These are phyloP conservation scores for Chenopodium suecicum DNA, from an alignment of 148 eudicot species.

Conservation along the genomic window DNA sequence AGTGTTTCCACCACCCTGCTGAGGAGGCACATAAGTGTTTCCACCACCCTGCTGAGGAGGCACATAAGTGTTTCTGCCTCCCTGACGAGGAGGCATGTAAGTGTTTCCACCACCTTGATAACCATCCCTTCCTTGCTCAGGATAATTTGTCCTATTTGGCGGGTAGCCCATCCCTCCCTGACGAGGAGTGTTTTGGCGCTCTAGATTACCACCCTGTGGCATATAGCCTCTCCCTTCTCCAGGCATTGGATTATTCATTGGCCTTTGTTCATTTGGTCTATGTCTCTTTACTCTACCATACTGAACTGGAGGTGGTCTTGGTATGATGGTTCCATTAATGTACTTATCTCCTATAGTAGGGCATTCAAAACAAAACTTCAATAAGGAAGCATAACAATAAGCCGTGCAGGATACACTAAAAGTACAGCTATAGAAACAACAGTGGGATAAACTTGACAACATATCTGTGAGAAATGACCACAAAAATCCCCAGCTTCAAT, in stretches of 20 bases:
- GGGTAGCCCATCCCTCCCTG: constrained; percentile 34
- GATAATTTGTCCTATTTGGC: constrained; percentile 24
- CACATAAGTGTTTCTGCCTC: background rate
- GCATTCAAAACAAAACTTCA: background rate
- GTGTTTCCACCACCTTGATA: constrained; percentile 29
- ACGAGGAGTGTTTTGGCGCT: constrained; percentile 21
- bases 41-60: no score
- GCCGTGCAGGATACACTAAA: background rate
- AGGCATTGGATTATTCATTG: constrained; percentile 33
- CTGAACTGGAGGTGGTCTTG: constrained; percentile 82
- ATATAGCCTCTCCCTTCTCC: constrained; percentile 44
- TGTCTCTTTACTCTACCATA: constrained; percentile 56
- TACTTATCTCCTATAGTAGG: constrained; percentile 74
- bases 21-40: no score
- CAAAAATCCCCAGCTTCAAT: background rate
- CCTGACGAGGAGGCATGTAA: background rate
- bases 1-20: constrained; percentile 24
- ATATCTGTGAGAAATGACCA: background rate
- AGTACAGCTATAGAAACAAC: background rate
- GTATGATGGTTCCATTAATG: constrained; percentile 77
- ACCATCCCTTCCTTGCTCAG: constrained; percentile 33
- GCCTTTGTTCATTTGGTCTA: constrained; percentile 33
- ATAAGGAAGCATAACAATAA: background rate
- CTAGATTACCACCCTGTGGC: constrained; percentile 30
- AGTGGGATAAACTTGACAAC: background rate